These are phyloP conservation scores for Glaciozyma antarctica DNA, from an alignment of 768 basidiomycete species.

Conservation along the genomic window DNA sequence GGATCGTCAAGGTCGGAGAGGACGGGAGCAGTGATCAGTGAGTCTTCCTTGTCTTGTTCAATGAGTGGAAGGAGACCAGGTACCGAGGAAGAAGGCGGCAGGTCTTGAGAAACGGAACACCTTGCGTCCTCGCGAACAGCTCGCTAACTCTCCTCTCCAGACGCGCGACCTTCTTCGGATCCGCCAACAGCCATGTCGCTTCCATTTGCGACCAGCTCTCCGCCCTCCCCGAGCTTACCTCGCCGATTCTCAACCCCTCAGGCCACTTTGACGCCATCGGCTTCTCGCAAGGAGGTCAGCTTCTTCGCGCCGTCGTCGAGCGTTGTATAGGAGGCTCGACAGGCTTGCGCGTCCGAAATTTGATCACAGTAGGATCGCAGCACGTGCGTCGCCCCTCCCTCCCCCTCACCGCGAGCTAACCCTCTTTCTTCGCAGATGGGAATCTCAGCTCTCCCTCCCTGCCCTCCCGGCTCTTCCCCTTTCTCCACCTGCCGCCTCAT, in stretches of 20 bases:
- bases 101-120: too few relatives aligned
- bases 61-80: too few relatives aligned
- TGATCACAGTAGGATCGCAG: constrained; percentile 41
- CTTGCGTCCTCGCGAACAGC: not conserved
- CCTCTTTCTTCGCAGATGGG: constrained; percentile 35
- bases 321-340: constrained; percentile 32
- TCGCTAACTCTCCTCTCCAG: not conserved
- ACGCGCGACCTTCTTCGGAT: constrained; percentile 39
- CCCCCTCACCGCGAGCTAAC: not conserved
- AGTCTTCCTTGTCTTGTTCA: constrained; percentile 16
- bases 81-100: too few relatives aligned
- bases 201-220: constrained; percentile 38
- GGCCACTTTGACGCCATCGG: constrained; percentile 43
- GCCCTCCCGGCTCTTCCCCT: constrained; percentile 34
- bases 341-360: constrained; percentile 36
- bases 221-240: constrained; percentile 35
- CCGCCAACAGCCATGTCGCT: constrained; percentile 37
- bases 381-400: constrained; percentile 7
- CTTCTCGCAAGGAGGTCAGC: constrained; percentile 43
- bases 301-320: constrained; percentile 41
- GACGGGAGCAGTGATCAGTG: constrained; percentile 39
- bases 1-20: constrained; percentile 38
- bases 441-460: constrained; percentile 41
- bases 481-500: constrained; percentile 28
- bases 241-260: constrained; percentile 30